Conservation (phyloP, 1,284 basidiomycete genomes). For the Irpex sp. region DNA sequence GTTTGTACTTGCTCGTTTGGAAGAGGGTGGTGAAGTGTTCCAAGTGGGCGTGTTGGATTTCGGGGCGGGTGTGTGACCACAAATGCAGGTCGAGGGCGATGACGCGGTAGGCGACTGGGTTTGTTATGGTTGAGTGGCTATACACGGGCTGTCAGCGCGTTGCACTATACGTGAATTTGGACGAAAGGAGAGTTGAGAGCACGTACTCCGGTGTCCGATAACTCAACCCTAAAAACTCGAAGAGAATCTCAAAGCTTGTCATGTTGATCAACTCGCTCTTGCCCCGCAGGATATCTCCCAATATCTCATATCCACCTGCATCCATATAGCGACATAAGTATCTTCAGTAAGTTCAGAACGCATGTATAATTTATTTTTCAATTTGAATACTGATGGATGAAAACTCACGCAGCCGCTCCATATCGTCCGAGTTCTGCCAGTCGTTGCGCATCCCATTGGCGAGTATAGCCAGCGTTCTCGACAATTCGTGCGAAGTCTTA, state of each 20-base stretch:
- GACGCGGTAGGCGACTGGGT: slow-evolving; percentile 78
- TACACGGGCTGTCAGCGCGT: no score
- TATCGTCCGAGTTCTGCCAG: slow-evolving; percentile 92
- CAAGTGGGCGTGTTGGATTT: slow-evolving; percentile 75
- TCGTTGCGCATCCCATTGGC: slow-evolving; percentile 76
- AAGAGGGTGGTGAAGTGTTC: slow-evolving; percentile 80
- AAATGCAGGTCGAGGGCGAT: slow-evolving; percentile 89
- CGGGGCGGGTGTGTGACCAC: slow-evolving; percentile 71
- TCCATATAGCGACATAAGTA: no score
- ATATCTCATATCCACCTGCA: slow-evolving; percentile 83
- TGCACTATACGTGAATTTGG: neutral
- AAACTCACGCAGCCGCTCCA: slow-evolving; percentile 75
- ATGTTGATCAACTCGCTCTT: slow-evolving; percentile 79
- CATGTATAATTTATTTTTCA: no score
- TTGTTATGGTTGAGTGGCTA: slow-evolving; percentile 79
- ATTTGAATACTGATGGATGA: no score
- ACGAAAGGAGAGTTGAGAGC: neutral
- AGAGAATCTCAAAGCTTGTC: slow-evolving; percentile 72
- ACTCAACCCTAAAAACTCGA: slow-evolving; percentile 83
- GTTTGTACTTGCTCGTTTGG: slow-evolving; percentile 63
- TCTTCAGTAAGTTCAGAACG: no score
- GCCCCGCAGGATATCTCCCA: slow-evolving; percentile 69
- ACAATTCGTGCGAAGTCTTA: slow-evolving; percentile 72
- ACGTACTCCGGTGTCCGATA: slow-evolving; percentile 77
- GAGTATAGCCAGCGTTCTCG: slow-evolving; percentile 68